These are phyloP conservation scores for Bipolaris oryzae DNA, from an alignment of 2,329 filamentous ascomycete genomes.

Conservation along the genomic window DNA sequence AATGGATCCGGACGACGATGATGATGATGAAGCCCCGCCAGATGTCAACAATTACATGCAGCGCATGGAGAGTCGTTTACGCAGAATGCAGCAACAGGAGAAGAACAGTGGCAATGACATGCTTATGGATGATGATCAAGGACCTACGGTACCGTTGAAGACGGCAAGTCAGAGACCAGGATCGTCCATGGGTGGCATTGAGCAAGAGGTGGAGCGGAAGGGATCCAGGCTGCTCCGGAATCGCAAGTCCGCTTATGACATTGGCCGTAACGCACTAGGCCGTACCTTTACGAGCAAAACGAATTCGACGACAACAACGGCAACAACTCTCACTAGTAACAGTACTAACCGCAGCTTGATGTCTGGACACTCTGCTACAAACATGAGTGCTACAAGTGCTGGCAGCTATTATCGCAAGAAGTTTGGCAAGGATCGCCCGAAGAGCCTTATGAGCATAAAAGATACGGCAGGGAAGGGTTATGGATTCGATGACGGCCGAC, in stretches of 20 bases:
- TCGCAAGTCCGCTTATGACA: slow-evolving; percentile 79
- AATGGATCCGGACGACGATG: slow-evolving; percentile 64
- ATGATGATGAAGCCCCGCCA: slow-evolving; percentile 66
- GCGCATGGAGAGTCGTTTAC: slow-evolving; percentile 84
- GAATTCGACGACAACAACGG: slow-evolving; percentile 75
- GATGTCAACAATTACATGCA: slow-evolving; percentile 86
- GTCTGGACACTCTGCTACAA: slow-evolving; percentile 90
- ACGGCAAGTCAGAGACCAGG: slow-evolving; percentile 51
- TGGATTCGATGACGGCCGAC: slow-evolving; percentile 50
- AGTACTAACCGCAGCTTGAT: slow-evolving; percentile 86
- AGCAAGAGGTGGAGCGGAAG: slow-evolving; percentile 38
- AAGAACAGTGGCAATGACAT: slow-evolving; percentile 55
- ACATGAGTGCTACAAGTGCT: slow-evolving; percentile 92
- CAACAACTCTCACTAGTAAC: slow-evolving; percentile 63
- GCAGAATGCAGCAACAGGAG: slow-evolving; percentile 66
- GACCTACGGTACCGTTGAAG: slow-evolving; percentile 67
- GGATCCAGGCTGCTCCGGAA: slow-evolving; percentile 55
- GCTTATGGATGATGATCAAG: slow-evolving; percentile 51
- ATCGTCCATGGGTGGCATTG: slow-evolving; percentile 45
- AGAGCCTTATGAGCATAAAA: slow-evolving; percentile 68
- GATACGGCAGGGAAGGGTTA: slow-evolving; percentile 42
- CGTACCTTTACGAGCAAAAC: slow-evolving; percentile 90
- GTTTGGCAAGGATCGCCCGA: slow-evolving; percentile 59
- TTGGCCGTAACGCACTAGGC: slow-evolving; percentile 71
- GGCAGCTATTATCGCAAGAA: slow-evolving; percentile 87